Evolutionary conservation across 2,329 filamentous ascomycete species (phyloP), one percentile per base, ranked within the genome.

Genomic region (Pseudocercospora pini-densiflorae): DNA sequence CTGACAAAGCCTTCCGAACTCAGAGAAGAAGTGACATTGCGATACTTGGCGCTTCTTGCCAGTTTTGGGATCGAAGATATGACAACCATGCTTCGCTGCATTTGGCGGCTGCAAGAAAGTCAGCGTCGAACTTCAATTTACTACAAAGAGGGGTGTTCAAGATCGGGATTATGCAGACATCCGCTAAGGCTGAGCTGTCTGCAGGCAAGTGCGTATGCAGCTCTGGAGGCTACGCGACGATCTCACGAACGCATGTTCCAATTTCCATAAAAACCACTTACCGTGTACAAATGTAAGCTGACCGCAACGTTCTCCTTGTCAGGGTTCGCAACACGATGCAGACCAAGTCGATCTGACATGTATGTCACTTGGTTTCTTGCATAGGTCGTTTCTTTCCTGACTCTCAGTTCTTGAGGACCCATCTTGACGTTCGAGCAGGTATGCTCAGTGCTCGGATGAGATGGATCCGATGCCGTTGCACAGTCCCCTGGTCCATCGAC

Each of bases 271-370:
- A 58, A 36, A 61, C 16, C 27, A 81, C 86, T 76, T 80, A 88
- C 87, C 27, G 75, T 77, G 55, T 77, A 77, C 62, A 77, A 81
- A 80, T 97, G 94, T 70, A 97, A 81, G 64, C 93, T 97, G 58
- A 97, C 89, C 70, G 93, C 94, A 76, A 90, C 89, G 77, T 92
- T 87, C 23, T 64, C 61, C 57, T 83, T 80, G 72, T 91, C 88
- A 27, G 87, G 87, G 78, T 97, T 97, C 71, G 87, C 88, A 66
- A 97, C 90, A 62, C 89, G 88, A 80, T 97, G 94, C 49, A 97
- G 84, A 21, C 94, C 94, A 29, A 97, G 88, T 81, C 93, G 77
- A 77, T 97, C 94, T 45, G 92, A 91, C 90, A 97, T 97, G 79
- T 97, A 97, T 8, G 92, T 90, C 45, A 97, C 92, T 68, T 90